These are phyloP conservation scores for Backusella macrospora DNA, from an alignment of 192 early-diverging fungal genomes.

Conservation along the genomic window DNA sequence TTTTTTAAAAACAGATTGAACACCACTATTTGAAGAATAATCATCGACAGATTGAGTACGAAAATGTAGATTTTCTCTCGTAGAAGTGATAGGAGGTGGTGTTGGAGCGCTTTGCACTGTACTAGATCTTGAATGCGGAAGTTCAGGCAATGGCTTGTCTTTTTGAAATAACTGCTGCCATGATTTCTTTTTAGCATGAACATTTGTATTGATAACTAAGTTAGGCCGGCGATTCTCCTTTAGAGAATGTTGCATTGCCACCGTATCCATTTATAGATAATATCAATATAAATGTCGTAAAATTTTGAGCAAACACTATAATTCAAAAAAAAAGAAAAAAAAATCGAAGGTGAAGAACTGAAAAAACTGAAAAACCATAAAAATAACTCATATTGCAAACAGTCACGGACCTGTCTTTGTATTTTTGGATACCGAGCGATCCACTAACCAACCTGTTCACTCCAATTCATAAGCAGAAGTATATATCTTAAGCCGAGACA, in stretches of 20 bases:
- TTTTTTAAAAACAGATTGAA: constrained; percentile 16
- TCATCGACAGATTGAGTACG: neutral
- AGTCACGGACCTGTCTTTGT: neutral
- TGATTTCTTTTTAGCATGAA: constrained; percentile 2
- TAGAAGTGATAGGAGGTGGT: neutral
- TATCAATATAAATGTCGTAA: neutral
- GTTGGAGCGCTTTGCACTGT: neutral
- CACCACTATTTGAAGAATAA: neutral
- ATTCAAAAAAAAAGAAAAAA: neutral
- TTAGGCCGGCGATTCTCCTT: neutral
- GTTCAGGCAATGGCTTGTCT: neutral
- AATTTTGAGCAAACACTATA: neutral
- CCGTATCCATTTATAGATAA: neutral
- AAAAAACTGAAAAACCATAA: neutral
- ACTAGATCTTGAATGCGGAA: neutral
- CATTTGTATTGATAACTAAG: neutral
- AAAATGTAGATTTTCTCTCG: neutral
- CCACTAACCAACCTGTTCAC: neutral
- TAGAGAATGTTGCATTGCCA: neutral
- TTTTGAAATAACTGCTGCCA: constrained; percentile 8
- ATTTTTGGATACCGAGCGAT: constrained; percentile 2
- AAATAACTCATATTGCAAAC: neutral
- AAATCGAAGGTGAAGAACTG: neutral
- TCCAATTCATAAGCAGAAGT: neutral
- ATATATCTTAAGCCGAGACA: neutral